Conservation (phyloP, 495 filamentous ascomycete species). For the Elaphomyces granulatus region DNA sequence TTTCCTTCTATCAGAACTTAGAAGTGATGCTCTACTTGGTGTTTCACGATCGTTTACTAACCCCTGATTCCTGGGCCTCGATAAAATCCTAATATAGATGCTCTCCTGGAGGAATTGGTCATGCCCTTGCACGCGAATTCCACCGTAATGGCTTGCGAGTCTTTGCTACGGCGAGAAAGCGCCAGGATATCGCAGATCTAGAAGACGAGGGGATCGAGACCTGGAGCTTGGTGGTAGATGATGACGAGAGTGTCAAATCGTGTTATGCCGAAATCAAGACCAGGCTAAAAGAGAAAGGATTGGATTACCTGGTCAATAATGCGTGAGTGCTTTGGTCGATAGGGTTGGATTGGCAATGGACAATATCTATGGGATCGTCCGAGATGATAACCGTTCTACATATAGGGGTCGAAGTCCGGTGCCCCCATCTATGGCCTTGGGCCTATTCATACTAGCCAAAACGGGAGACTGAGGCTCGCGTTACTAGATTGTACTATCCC, state of each 20-base stretch:
- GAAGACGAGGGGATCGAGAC: constrained; percentile 37
- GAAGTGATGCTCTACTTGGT: too few relatives aligned
- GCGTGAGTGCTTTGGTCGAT: constrained; percentile 24
- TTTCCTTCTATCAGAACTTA: too few relatives aligned
- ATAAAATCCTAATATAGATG: too few relatives aligned
- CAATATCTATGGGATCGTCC: too few relatives aligned
- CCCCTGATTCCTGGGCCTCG: too few relatives aligned
- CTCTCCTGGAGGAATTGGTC: constrained; percentile 43
- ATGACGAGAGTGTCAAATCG: constrained; percentile 28
- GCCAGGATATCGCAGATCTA: constrained; percentile 32
- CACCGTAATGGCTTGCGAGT: constrained; percentile 36
- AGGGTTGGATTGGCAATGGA: too few relatives aligned
- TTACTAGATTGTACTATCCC: constrained; percentile 43
- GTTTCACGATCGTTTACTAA: too few relatives aligned
- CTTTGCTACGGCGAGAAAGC: constrained; percentile 42
- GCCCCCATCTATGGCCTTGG: background rate
- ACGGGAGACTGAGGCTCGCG: background rate
- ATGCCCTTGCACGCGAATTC: constrained; percentile 43
- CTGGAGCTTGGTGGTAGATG: constrained; percentile 38
- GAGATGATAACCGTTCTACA: too few relatives aligned
- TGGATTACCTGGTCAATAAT: constrained; percentile 50
- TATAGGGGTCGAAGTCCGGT: constrained; percentile 26
- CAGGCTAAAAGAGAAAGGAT: constrained; percentile 27
- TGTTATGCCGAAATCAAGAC: constrained; percentile 30
- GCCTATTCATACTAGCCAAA: background rate